These are phyloP conservation scores for Pseudogymnoascus sp. DNA, from an alignment of 2,329 filamentous ascomycete genomes.

Conservation along the genomic window DNA sequence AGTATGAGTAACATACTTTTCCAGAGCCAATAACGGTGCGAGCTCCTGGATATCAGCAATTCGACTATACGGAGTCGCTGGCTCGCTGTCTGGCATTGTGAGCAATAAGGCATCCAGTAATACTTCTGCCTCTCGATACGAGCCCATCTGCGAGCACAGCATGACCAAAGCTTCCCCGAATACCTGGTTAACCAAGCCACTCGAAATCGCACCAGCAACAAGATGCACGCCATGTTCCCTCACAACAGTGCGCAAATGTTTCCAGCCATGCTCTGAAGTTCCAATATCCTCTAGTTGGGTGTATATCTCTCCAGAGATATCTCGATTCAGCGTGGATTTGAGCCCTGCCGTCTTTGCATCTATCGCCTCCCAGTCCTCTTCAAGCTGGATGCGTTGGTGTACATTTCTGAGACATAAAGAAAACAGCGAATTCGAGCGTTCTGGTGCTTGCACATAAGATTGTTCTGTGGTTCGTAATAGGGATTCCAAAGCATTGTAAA, in stretches of 20 bases:
- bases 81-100: constrained; percentile 33
- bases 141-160: constrained; percentile 36
- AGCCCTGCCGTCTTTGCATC: constrained; percentile 36
- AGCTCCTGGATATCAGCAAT: constrained; percentile 27
- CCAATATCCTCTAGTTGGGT: constrained; percentile 43
- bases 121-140: constrained; percentile 37
- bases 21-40: constrained; percentile 32
- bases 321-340: constrained; percentile 30
- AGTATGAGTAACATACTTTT: constrained; percentile 31
- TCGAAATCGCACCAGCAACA: constrained; percentile 37
- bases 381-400: constrained; percentile 41
- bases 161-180: constrained; percentile 39
- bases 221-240: constrained; percentile 43
- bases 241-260: constrained; percentile 39
- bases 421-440: constrained; percentile 35
- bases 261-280: constrained; percentile 38
- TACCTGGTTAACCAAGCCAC: constrained; percentile 37
- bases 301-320: constrained; percentile 43
- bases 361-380: constrained; percentile 38
- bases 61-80: constrained; percentile 30
- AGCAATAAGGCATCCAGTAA: constrained; percentile 35
- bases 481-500: constrained; percentile 41
- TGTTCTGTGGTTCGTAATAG: constrained; percentile 34
- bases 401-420: constrained; percentile 45
- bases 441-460: not conserved